These are phyloP conservation scores for Lyophyllum decastes DNA, from an alignment of 768 basidiomycete genomes.

Conservation along the genomic window DNA sequence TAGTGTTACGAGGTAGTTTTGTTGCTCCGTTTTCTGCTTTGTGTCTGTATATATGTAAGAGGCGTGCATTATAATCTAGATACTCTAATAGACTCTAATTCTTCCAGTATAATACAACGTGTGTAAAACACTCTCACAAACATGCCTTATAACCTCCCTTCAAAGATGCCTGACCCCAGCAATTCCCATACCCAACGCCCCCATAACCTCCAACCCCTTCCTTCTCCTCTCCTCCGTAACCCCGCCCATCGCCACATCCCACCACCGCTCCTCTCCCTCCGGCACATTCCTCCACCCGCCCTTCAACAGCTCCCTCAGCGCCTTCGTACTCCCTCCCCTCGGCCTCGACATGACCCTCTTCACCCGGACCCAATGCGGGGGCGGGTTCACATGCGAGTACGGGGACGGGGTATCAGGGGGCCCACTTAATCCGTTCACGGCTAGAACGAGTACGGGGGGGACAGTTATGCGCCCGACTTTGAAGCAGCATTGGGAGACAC, in stretches of 20 bases:
- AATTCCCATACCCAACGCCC: slow-evolving; percentile 35
- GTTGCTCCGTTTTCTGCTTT: neutral
- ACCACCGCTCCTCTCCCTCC: slow-evolving; percentile 64
- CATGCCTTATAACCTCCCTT: neutral
- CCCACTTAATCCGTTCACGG: slow-evolving; percentile 55
- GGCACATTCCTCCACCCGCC: slow-evolving; percentile 67
- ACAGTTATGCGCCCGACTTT: slow-evolving; percentile 74
- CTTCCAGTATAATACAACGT: too few species aligned
- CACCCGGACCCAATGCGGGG: slow-evolving; percentile 48
- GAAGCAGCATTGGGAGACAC: slow-evolving; percentile 66
- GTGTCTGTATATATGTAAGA: neutral
- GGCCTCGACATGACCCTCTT: slow-evolving; percentile 35
- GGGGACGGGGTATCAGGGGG: slow-evolving; percentile 32
- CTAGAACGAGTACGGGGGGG: slow-evolving; percentile 65
- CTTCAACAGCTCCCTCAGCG: slow-evolving; percentile 47
- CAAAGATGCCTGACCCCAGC: slow-evolving; percentile 28
- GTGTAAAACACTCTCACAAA: too few species aligned
- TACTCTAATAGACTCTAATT: neutral
- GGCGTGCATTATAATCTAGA: neutral
- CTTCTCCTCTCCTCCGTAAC: slow-evolving; percentile 42
- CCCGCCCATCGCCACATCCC: slow-evolving; percentile 60
- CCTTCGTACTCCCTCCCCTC: slow-evolving; percentile 35
- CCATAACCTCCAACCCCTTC: slow-evolving; percentile 33
- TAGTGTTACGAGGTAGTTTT: neutral
- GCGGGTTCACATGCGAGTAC: slow-evolving; percentile 44